Evolutionary conservation across 495 filamentous ascomycete genomes (phyloP).

Genomic region (Acidiella bohemica): DNA sequence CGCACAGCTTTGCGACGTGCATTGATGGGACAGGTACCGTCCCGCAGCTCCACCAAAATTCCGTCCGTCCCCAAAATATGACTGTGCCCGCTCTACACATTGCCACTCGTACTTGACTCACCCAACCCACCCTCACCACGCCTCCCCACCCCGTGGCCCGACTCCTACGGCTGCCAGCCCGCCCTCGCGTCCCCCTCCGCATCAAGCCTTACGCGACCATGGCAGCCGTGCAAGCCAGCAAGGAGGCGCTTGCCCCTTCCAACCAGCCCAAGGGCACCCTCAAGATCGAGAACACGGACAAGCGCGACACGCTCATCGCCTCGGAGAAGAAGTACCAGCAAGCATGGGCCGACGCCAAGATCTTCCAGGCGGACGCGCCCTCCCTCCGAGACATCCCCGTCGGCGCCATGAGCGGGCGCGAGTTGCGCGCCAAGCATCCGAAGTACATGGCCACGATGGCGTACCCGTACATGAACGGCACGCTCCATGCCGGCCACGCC

Average conservation of each 20-base stretch:
- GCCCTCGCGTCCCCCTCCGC: constrained; percentile 1
- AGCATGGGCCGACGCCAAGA: constrained; percentile 60
- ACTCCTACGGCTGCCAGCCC: constrained; percentile 8
- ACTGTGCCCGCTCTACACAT: too few species aligned
- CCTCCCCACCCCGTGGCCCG: constrained; percentile 10
- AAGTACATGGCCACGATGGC: constrained; percentile 93
- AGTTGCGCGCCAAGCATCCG: constrained; percentile 66
- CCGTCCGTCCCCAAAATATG: too few species aligned
- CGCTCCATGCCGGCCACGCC: constrained; percentile 78
- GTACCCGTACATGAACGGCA: constrained; percentile 89
- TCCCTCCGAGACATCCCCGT: constrained; percentile 59
- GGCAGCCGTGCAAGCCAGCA: constrained; percentile 39
- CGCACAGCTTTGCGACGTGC: not conserved
- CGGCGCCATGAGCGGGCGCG: constrained; percentile 50
- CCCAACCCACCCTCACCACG: constrained; percentile 1
- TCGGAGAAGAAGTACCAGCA: constrained; percentile 88
- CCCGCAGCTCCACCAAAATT: not conserved
- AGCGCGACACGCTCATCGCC: constrained; percentile 73
- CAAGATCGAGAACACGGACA: constrained; percentile 83
- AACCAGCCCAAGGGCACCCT: constrained; percentile 53
- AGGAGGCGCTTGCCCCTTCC: constrained; percentile 45
- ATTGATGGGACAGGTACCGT: not conserved
- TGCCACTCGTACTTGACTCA: too few species aligned
- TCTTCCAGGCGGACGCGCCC: constrained; percentile 81
- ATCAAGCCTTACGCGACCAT: constrained; percentile 24